These are phyloP conservation scores for Phlyctochytrium bullatum DNA, from an alignment of 192 early-diverging fungal species.

Conservation along the genomic window DNA sequence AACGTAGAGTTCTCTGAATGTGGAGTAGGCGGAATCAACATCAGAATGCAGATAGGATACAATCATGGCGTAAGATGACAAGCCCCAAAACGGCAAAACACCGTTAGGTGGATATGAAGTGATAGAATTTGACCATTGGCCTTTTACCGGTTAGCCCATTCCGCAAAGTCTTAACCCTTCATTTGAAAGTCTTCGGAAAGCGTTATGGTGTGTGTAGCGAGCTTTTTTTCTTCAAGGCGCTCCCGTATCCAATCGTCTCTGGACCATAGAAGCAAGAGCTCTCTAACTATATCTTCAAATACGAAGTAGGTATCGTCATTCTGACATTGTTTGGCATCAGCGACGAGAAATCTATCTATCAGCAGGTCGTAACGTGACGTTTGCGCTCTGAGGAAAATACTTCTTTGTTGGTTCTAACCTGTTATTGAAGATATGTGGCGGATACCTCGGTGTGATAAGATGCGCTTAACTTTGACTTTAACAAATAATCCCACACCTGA, in stretches of 20 bases:
- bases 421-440: too few species aligned
- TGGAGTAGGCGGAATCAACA: constrained; percentile 45
- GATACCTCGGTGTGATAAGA: neutral
- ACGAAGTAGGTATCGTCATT: constrained; percentile 60
- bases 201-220: too few species aligned
- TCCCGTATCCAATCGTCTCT: constrained; percentile 47
- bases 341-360: constrained; percentile 40
- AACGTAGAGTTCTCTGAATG: constrained; percentile 53
- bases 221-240: too few species aligned
- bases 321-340: constrained; percentile 43
- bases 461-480: constrained; percentile 32
- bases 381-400: constrained; percentile 27
- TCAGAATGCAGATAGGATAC: constrained; percentile 45
- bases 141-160: constrained; percentile 2
- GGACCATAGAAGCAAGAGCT: constrained; percentile 48
- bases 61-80: constrained; percentile 54
- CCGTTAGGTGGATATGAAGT: constrained; percentile 47
- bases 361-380: constrained; percentile 41
- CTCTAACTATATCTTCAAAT: constrained; percentile 52
- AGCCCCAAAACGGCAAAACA: constrained; percentile 48
- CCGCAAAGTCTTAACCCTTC: neutral
- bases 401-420: constrained; percentile 33
- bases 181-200: too few species aligned
- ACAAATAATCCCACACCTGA: constrained; percentile 42
- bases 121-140: constrained; percentile 9